phyloP scores from a whole-genome alignment of 129 eudicot genomes.

The Artemisia tridentata region DNA sequence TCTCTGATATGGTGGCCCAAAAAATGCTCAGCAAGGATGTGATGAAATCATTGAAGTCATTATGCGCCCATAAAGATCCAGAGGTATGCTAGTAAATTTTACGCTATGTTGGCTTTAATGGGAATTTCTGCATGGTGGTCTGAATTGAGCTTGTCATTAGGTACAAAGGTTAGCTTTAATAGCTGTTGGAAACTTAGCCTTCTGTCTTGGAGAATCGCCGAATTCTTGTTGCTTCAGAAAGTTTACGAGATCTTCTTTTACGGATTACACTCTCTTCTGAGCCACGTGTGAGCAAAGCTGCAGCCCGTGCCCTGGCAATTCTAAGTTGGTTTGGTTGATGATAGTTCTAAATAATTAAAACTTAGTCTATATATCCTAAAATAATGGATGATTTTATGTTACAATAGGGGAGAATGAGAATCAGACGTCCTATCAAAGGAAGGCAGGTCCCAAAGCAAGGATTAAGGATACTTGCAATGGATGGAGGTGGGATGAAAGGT shows the following conservation, averaged over 20 bases:
- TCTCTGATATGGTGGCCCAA: slow-evolving; percentile 80
- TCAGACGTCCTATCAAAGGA: slow-evolving; percentile 86
- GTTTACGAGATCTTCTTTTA: slow-evolving; percentile 81
- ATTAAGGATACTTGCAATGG: slow-evolving; percentile 95
- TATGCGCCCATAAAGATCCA: slow-evolving; percentile 74
- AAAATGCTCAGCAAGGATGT: slow-evolving; percentile 84
- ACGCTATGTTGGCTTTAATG: neutral
- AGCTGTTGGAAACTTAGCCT: slow-evolving; percentile 85
- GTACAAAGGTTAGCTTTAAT: slow-evolving; percentile 84
- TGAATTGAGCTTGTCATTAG: slow-evolving; percentile 32
- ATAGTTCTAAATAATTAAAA: neutral
- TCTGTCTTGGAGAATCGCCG: slow-evolving; percentile 81
- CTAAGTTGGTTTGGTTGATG: slow-evolving; percentile 51
- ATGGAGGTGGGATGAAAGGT: slow-evolving; percentile 99
- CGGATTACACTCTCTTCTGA: slow-evolving; percentile 66
- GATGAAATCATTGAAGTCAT: slow-evolving; percentile 68
- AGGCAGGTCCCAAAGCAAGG: slow-evolving; percentile 95
- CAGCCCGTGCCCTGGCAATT: slow-evolving; percentile 86
- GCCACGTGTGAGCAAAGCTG: slow-evolving; percentile 77
- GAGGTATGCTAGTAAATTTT: slow-evolving; percentile 49
- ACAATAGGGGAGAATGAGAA: slow-evolving; percentile 87
- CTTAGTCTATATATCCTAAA: slow-evolving; percentile 5
- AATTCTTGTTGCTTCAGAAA: slow-evolving; percentile 76
- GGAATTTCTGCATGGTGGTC: slow-evolving; percentile 14
- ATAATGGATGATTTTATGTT: slow-evolving; percentile 18